Conservation (phyloP, 352 stramenopile species). For the Thraustochytrium sp. region DNA sequence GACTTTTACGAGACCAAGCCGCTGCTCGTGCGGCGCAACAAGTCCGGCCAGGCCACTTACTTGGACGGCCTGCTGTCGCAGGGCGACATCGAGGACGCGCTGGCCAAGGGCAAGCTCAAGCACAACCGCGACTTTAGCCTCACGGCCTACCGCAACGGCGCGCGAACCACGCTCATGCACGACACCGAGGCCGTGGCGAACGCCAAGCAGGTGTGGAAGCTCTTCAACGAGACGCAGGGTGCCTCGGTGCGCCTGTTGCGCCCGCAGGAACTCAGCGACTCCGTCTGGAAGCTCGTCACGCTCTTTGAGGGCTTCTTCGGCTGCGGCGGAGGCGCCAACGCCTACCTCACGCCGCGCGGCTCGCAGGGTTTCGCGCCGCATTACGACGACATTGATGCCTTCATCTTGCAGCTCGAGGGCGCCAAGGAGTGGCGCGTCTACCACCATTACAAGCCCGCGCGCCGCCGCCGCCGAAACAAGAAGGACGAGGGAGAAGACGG, state of each 20-base stretch:
- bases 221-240: slow-evolving; percentile 59
- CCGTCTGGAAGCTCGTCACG: slow-evolving; percentile 78
- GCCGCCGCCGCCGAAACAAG: neutral
- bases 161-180: slow-evolving; percentile 61
- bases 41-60: slow-evolving; percentile 59
- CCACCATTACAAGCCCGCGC: slow-evolving; percentile 55
- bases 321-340: slow-evolving; percentile 87
- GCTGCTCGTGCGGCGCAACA: slow-evolving; percentile 69
- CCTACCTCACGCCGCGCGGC: slow-evolving; percentile 81
- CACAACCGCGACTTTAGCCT: slow-evolving; percentile 74
- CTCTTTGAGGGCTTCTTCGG: slow-evolving; percentile 85
- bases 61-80: slow-evolving; percentile 59
- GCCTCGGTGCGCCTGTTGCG: slow-evolving; percentile 83
- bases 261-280: slow-evolving; percentile 81
- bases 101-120: slow-evolving; percentile 66
- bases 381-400: slow-evolving; percentile 94
- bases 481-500: too few species aligned
- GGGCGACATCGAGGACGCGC: slow-evolving; percentile 56
- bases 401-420: slow-evolving; percentile 86
- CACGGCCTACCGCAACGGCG: slow-evolving; percentile 76
- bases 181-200: slow-evolving; percentile 55
- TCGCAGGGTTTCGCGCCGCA: slow-evolving; percentile 93
- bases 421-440: slow-evolving; percentile 88
- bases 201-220: slow-evolving; percentile 51
- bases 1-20: slow-evolving; percentile 87